phyloP scores from a whole-genome alignment of 208 protist genomes.

The Trypanosomatidae sp. region DNA sequence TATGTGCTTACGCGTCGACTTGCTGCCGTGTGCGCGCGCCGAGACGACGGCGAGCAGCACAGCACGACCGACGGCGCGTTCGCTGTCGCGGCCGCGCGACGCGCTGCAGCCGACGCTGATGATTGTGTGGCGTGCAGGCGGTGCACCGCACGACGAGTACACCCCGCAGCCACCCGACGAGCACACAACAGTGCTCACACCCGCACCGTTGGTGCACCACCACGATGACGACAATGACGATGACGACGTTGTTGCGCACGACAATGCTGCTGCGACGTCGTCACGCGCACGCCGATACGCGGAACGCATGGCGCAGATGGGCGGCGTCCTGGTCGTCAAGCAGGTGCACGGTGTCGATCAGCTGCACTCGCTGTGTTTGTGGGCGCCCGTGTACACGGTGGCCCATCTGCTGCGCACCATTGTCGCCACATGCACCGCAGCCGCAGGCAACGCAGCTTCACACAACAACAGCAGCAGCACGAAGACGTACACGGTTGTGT shows the following conservation, averaged over 20 bases:
- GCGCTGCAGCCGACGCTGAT: no score
- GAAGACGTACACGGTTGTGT: conserved; percentile 30
- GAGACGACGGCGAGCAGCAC: no score
- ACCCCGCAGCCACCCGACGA: conserved; percentile 10
- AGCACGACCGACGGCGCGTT: no score
- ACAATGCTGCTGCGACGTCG: no score
- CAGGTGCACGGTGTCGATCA: conserved; percentile 34
- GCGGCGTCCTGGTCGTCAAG: conserved; percentile 56
- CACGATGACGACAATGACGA: not conserved
- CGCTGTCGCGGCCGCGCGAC: no score
- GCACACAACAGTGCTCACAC: conserved; percentile 10
- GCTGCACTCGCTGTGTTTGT: conserved; percentile 49
- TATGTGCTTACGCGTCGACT: no score
- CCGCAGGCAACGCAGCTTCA: not conserved
- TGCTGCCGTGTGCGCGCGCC: no score
- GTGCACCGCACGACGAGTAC: conserved; percentile 24
- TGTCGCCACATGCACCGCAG: conserved; percentile 5
- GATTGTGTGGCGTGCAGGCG: no score
- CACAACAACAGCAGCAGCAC: not conserved
- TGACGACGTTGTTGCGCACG: not conserved
- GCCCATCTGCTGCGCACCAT: conserved; percentile 32
- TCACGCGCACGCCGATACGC: conserved; percentile 14
- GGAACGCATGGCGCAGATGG: conserved; percentile 13
- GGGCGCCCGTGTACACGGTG: conserved; percentile 49
- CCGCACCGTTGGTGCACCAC: conserved; percentile 4